Evolutionary conservation across 139 green algal genomes (phyloP).

Genomic region (Chlorella sp.): DNA sequence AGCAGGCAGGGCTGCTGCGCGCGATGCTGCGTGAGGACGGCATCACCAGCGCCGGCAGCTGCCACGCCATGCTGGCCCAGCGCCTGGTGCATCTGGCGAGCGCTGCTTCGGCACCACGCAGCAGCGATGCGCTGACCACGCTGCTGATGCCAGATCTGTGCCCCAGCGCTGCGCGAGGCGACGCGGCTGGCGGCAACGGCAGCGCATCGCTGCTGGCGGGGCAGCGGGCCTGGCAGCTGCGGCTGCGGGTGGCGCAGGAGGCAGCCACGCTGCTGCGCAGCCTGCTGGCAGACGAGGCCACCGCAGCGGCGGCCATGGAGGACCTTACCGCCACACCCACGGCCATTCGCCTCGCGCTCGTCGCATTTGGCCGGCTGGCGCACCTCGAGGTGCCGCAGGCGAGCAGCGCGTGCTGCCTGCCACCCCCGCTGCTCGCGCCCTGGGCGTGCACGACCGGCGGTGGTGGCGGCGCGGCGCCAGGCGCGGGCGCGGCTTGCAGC

Average conservation of each 20-base stretch:
- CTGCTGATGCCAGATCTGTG: constrained; percentile 13
- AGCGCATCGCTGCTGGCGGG: constrained; percentile 8
- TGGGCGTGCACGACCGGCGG: constrained; percentile 36
- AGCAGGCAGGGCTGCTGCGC: not conserved
- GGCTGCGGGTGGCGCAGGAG: constrained; percentile 38
- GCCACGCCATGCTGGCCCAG: constrained; percentile 4
- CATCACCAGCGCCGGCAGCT: not conserved
- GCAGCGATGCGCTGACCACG: not conserved
- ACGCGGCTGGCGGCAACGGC: not conserved
- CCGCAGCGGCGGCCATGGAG: constrained; percentile 9
- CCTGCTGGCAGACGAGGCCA: constrained; percentile 17
- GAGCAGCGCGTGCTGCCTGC: not conserved
- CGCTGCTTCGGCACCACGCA: not conserved
- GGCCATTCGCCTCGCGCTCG: constrained; percentile 2
- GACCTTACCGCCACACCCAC: constrained; percentile 11
- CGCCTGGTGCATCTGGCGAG: constrained; percentile 24
- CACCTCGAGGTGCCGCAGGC: constrained; percentile 3
- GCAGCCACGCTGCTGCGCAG: constrained; percentile 36
- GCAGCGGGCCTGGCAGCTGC: constrained; percentile 29
- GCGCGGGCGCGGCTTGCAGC: constrained; percentile 6
- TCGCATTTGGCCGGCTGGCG: constrained; percentile 14
- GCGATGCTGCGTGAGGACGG: constrained; percentile 11
- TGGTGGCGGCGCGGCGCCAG: not conserved
- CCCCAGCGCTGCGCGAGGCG: not conserved
- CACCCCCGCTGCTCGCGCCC: constrained; percentile 20